Percentiles rank a stretch among this genome's conserved stretches.
Evolutionary conservation across 345 rosid genomes (phyloP).

Genomic region (Boechera retrofracta): DNA sequence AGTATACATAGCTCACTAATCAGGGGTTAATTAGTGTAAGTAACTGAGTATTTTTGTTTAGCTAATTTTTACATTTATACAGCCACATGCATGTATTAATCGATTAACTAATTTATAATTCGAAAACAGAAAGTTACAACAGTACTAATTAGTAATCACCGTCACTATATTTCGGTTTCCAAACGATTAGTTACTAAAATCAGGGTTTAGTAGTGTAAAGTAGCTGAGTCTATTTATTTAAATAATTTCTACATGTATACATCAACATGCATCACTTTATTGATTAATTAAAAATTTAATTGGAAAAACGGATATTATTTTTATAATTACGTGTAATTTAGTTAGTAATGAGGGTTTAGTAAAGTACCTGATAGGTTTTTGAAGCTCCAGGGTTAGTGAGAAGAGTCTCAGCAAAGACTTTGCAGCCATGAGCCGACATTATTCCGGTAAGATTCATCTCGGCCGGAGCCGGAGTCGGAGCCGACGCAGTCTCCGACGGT

Average conservation of each 20-base stretch:
- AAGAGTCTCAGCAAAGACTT: conserved; percentile 81
- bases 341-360: conserved; percentile 24
- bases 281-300: too few relatives aligned
- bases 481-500: conserved; percentile 74
- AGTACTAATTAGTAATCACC: background rate
- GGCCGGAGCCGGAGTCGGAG: conserved; percentile 83
- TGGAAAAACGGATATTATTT: too few relatives aligned
- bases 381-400: conserved; percentile 62
- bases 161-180: background rate
- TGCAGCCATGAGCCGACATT: conserved; percentile 94
- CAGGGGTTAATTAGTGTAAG: background rate
- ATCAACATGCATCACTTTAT: background rate
- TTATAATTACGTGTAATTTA: background rate
- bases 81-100: conserved; percentile 26
- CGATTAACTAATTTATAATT: background rate
- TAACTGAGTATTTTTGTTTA: background rate
- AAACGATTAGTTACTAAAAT: background rate
- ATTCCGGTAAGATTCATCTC: conserved; percentile 69
- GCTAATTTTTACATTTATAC: background rate
- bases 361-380: conserved; percentile 65
- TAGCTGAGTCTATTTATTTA: background rate
- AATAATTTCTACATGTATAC: background rate
- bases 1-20: background rate
- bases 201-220: background rate
- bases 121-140: background rate